Evolutionary conservation across 768 basidiomycete genomes (phyloP).

Genomic region (Leccinum variicolor): DNA sequence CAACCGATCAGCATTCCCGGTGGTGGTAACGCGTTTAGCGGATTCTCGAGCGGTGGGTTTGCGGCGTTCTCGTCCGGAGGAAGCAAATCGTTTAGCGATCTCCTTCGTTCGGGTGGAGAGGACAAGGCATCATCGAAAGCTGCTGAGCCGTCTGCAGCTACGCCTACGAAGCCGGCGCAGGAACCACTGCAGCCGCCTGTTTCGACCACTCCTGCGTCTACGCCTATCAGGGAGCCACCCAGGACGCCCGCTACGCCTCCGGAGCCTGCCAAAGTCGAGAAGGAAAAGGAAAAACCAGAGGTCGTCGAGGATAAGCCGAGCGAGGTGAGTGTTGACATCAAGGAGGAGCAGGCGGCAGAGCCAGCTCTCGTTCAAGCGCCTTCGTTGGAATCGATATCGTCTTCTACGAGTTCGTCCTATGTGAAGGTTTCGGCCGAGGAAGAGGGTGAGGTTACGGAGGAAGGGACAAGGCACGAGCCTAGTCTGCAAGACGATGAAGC

Average conservation of each 20-base stretch:
- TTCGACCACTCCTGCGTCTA: conserved; percentile 12
- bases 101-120: conserved; percentile 44
- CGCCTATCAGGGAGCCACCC: conserved; percentile 13
- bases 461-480: conserved; percentile 21
- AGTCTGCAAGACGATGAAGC: conserved; percentile 34
- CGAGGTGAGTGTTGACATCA: not conserved
- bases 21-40: conserved; percentile 21
- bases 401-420: conserved; percentile 43
- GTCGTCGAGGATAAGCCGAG: not conserved
- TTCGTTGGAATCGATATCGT: conserved; percentile 37
- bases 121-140: conserved; percentile 20
- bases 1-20: conserved; percentile 14
- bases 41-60: conserved; percentile 43
- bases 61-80: conserved; percentile 45
- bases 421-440: conserved; percentile 38
- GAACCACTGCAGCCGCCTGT: not conserved
- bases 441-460: conserved; percentile 20
- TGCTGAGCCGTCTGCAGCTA: conserved; percentile 15
- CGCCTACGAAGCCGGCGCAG: conserved; percentile 2
- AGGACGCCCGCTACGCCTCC: not conserved
- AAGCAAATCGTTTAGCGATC: conserved; percentile 57
- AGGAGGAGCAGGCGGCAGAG: conserved; percentile 10
- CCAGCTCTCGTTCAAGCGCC: conserved; percentile 5
- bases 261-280: not conserved
- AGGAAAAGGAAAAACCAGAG: not conserved